Evolutionary conservation across 2,329 filamentous ascomycete genomes (phyloP).

Genomic region (Verticillium zaregamsianum): DNA sequence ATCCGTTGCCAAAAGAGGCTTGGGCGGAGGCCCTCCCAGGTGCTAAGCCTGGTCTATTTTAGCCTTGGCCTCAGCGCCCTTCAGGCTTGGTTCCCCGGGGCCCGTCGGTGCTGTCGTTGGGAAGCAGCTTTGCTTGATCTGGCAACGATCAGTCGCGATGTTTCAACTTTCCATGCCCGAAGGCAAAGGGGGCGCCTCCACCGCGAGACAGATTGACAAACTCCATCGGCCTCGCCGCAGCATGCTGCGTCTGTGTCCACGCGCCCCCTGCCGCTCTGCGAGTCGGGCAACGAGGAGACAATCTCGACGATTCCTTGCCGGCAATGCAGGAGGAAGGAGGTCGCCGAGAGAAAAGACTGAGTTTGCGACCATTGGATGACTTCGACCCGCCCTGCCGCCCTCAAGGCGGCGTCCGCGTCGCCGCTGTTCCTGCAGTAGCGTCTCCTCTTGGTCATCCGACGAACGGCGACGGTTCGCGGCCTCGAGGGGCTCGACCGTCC

Average conservation of each 20-base stretch:
- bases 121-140: background rate
- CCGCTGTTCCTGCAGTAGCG: conserved; percentile 12
- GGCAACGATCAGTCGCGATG: background rate
- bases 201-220: background rate
- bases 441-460: background rate
- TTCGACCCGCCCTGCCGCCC: background rate
- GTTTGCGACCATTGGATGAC: background rate
- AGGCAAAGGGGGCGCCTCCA: background rate
- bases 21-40: background rate
- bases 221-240: background rate
- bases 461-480: background rate
- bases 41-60: background rate
- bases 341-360: background rate
- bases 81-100: background rate
- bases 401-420: background rate
- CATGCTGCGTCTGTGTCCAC: background rate
- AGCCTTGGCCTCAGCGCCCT: background rate
- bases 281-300: background rate
- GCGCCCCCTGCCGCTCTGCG: background rate
- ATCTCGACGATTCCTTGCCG: background rate
- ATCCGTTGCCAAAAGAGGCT: background rate
- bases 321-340: background rate
- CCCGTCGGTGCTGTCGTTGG: background rate
- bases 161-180: background rate
- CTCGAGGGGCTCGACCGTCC: background rate